Base-by-base conservation (phyloP, 163 green algal genomes). In the Trebouxia gelatinosa region DNA sequence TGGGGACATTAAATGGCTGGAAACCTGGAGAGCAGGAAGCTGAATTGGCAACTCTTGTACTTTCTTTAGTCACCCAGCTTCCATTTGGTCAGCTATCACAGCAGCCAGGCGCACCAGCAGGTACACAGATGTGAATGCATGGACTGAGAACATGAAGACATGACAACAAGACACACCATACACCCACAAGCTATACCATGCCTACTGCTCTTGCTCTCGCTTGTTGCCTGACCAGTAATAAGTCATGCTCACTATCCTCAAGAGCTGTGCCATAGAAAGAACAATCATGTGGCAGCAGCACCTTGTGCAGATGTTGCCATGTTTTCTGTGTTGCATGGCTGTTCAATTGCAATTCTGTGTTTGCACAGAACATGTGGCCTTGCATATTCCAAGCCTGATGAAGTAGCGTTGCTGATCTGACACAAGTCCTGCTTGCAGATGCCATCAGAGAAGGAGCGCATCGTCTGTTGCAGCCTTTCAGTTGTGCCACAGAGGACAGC, bases 1-100 rank as follows among this genome's bases (percentile, higher is more conserved):
- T 72, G 35, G 35, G 64, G 35, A 72, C 34, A 19, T 37, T 72
- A n/a, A 72, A 72, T 51, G 64, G 64, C 21, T 72, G 64, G 64
- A 37, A 50, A 72, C 64, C 64, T 54, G 64, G 64, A 4, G 35
- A 72, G 64, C 17, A 43, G 35, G 64, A 72, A 34, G 64, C 64
- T 72, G 64, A 72, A 37, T 37, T 72, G 64, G 64, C 64, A 3
- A 51, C 64, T 3, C 64, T 72, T 35, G 64, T 72, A 0, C 64
- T 72, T 35, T 50, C 64, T 6, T 72, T 72, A 72, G 64, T 72
- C 64, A 72, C 64, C 21, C 64, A 37, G 0, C 64, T 72, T 37
- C 50, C 35, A 35, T 72, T 72, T 23, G 50, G 64, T 72, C 35
- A 72, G 37, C 64, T 72, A 3, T 72, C 64, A 1, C 64, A 72